Conservation (phyloP, 805 yeast genomes). For the Cyberlindnera veronae region DNA sequence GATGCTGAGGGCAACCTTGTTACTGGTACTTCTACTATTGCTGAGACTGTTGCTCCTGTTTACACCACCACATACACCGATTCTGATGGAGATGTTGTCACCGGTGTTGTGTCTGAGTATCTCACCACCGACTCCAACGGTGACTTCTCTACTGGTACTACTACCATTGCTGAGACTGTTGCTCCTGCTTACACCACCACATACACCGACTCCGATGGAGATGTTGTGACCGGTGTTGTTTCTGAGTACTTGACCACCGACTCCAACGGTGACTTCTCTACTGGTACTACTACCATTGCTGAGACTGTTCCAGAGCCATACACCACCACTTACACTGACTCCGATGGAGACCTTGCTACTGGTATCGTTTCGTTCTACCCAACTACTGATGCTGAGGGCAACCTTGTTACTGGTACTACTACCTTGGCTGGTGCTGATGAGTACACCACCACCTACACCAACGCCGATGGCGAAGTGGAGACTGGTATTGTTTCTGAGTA, state of each 20-base stretch:
- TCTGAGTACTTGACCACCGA: background rate
- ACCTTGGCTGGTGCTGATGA: too few relatives aligned
- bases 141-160: background rate
- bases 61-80: too few relatives aligned
- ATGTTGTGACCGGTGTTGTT: background rate
- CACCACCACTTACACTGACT: slow-evolving; percentile 11
- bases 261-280: slow-evolving; percentile 1
- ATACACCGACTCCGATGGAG: background rate
- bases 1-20: slow-evolving; percentile 3
- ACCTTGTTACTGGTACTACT: too few relatives aligned
- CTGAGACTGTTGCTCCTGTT: too few relatives aligned
- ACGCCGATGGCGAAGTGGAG: slow-evolving; percentile 4
- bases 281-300: slow-evolving; percentile 3
- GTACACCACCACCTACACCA: too few relatives aligned
- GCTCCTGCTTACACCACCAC: slow-evolving; percentile 2
- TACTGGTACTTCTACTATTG: slow-evolving; percentile 3
- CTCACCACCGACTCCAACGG: background rate
- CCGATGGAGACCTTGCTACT: slow-evolving; percentile 6
- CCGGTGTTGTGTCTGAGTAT: background rate
- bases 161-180: slow-evolving; percentile 1
- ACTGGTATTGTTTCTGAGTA: slow-evolving; percentile 5
- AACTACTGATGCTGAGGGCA: slow-evolving; percentile 8
- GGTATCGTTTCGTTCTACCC: slow-evolving; percentile 6
- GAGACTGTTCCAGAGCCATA: slow-evolving; percentile 2
- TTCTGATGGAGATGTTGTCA: background rate